phyloP scores from a whole-genome alignment of 73 alveolate species.

The Paramecium primaurelia region DNA sequence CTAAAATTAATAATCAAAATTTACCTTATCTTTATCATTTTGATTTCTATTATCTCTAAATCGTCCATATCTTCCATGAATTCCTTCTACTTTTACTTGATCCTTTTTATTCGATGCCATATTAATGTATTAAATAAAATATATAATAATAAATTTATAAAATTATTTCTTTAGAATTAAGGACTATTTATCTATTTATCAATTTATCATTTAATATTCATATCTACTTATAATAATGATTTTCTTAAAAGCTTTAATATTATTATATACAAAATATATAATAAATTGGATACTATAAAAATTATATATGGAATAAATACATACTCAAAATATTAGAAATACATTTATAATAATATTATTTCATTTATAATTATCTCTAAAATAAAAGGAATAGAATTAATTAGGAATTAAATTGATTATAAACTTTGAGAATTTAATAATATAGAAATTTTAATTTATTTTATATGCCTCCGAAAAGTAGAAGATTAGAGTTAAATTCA shows the following conservation, averaged over 20 bases:
- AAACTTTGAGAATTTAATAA: background rate
- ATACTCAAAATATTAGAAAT: background rate
- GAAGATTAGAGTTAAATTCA: background rate
- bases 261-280: too few relatives aligned
- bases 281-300: too few relatives aligned
- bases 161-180: background rate
- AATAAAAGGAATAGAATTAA: background rate
- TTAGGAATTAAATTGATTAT: background rate
- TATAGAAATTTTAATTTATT: background rate
- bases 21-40: background rate
- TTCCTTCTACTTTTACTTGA: background rate
- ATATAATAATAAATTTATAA: background rate
- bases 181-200: too few relatives aligned
- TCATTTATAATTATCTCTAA: background rate
- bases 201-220: too few relatives aligned
- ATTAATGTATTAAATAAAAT: background rate
- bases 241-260: too few relatives aligned
- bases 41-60: background rate
- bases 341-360: background rate
- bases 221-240: too few relatives aligned
- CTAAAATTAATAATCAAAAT: background rate
- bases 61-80: background rate
- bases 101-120: slow-evolving; percentile 26
- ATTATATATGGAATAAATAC: background rate
- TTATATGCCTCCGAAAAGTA: background rate